A percentile compares a stretch with the other conserved stretches of the same genome.
Evolutionary conservation across 768 basidiomycete species (phyloP).

Genomic region (Suillus variegatus): DNA sequence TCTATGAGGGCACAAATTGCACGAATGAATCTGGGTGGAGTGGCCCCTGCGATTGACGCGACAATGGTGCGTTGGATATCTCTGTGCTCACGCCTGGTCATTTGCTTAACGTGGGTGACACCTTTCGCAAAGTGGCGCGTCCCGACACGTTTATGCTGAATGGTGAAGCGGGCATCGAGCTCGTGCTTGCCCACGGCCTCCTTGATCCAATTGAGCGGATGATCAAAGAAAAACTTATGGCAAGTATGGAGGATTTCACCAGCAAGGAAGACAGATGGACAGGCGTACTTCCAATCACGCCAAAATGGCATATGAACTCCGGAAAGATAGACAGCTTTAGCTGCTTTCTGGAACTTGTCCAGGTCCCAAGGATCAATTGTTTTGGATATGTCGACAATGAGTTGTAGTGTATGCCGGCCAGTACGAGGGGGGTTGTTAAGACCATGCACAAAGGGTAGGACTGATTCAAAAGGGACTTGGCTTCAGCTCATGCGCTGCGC

Average conservation of each 20-base stretch:
- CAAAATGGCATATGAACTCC: conserved; percentile 14
- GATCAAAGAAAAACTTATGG: conserved; percentile 24
- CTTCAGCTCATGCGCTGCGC: no score
- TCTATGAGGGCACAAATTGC: conserved; percentile 37
- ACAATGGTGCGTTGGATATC: conserved; percentile 39
- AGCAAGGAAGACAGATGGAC: conserved; percentile 35
- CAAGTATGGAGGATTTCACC: conserved; percentile 40
- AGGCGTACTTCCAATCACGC: conserved; percentile 32
- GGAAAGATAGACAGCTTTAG: conserved; percentile 13
- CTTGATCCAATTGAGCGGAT: conserved; percentile 40
- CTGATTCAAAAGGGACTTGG: no score
- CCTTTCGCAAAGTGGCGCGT: conserved; percentile 40
- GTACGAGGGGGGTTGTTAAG: conserved; percentile 5
- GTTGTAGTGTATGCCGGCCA: not conserved
- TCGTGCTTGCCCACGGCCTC: conserved; percentile 30
- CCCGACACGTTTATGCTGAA: conserved; percentile 36
- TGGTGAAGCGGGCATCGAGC: conserved; percentile 35
- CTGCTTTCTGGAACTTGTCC: conserved; percentile 22
- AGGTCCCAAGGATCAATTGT: conserved; percentile 25
- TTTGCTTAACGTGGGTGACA: conserved; percentile 40
- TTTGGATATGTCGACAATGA: not conserved
- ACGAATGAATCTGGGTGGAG: conserved; percentile 27
- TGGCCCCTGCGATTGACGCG: conserved; percentile 34
- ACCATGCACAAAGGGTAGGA: no score
- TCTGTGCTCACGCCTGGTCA: conserved; percentile 40